Evolutionary conservation across 345 rosid genomes (phyloP).

Genomic region (Pugionium dolabratum): DNA sequence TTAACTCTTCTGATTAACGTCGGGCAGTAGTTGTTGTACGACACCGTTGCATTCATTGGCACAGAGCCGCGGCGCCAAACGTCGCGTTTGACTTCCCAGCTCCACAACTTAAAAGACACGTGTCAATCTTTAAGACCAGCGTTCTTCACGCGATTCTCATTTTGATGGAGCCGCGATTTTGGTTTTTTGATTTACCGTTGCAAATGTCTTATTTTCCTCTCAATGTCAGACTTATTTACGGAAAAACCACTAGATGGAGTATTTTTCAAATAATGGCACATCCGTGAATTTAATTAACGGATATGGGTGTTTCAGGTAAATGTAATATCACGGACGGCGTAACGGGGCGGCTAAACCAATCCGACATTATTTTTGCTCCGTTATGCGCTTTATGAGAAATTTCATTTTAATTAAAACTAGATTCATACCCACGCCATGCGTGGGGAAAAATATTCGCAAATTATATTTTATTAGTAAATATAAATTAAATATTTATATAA

Average conservation of each 20-base stretch:
- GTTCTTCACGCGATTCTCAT: conserved; percentile 49
- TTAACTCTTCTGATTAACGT: conserved; percentile 19
- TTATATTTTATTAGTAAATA: too few relatives aligned
- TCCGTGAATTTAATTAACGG: not conserved
- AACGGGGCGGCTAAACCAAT: conserved; percentile 33
- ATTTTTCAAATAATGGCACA: conserved; percentile 1
- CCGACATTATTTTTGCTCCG: conserved; percentile 22
- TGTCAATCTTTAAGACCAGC: conserved; percentile 42
- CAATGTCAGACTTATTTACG: conserved; percentile 8
- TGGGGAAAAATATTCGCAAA: too few relatives aligned
- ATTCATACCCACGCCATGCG: too few relatives aligned
- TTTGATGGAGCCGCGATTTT: conserved; percentile 33
- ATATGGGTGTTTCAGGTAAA: conserved; percentile 28
- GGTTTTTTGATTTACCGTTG: conserved; percentile 19
- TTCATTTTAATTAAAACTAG: conserved; percentile 5
- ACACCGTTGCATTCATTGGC: conserved; percentile 33
- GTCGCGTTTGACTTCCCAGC: conserved; percentile 11
- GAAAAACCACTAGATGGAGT: conserved; percentile 11
- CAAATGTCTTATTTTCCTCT: conserved; percentile 33
- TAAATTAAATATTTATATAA: too few relatives aligned
- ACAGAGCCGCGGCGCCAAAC: conserved; percentile 26
- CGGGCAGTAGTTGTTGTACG: conserved; percentile 1
- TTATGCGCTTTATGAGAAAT: conserved; percentile 32
- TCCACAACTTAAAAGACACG: conserved; percentile 27
- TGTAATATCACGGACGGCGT: conserved; percentile 11